phyloP scores from a whole-genome alignment of 1,139 yeast species.

The Candida smagusa region DNA sequence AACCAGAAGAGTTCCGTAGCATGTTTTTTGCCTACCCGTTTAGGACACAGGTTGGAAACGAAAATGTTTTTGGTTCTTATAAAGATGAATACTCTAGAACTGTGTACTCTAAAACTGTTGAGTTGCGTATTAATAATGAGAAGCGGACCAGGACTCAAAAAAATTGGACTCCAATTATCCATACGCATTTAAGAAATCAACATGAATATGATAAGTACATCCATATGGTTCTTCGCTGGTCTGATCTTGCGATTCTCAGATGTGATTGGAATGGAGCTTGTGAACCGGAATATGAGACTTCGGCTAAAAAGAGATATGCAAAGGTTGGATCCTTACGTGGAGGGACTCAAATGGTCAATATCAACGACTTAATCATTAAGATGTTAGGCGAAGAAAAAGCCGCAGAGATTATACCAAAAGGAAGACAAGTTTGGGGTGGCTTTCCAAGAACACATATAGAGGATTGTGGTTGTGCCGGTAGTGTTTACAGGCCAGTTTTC shows the following conservation, averaged over 20 bases:
- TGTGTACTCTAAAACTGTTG: conserved; percentile 23
- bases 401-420: conserved; percentile 11
- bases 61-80: conserved; percentile 20
- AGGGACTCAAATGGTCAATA: conserved; percentile 21
- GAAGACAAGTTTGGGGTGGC: conserved; percentile 24
- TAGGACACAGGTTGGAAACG: conserved; percentile 33
- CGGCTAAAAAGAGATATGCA: conserved; percentile 6
- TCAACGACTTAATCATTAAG: conserved; percentile 11
- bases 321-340: conserved; percentile 23
- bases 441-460: conserved; percentile 22
- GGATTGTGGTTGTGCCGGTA: conserved; percentile 24
- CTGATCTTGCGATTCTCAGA: conserved; percentile 31
- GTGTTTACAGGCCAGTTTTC: conserved; percentile 24
- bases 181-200: conserved; percentile 18
- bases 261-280: conserved; percentile 24
- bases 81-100: conserved; percentile 12
- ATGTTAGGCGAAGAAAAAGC: not conserved
- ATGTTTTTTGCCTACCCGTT: conserved; percentile 39
- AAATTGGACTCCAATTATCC: conserved; percentile 44
- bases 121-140: conserved; percentile 22
- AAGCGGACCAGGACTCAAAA: conserved; percentile 22
- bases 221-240: conserved; percentile 37
- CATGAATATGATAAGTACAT: conserved; percentile 25
- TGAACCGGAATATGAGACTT: conserved; percentile 21
- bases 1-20: conserved; percentile 19